Conservation (phyloP, 2,329 filamentous ascomycete genomes). For the Curvularia eragrostidis region DNA sequence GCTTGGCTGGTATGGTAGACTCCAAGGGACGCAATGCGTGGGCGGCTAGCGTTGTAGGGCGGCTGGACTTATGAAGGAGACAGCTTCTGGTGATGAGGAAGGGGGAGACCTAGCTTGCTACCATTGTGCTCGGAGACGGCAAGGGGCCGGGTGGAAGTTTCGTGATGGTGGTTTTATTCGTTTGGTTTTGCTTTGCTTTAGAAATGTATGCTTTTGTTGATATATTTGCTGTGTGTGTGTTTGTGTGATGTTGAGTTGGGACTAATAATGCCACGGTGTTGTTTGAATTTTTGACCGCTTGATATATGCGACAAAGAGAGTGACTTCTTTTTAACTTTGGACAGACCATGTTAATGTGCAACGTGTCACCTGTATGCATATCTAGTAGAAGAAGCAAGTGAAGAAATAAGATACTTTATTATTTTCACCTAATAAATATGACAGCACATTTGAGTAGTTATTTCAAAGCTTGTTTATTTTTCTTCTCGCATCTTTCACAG, state of each 20-base stretch:
- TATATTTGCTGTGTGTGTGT: neutral
- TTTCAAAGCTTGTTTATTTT: too few relatives aligned
- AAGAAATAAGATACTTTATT: too few relatives aligned
- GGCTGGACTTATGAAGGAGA: constrained; percentile 25
- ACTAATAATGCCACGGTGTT: neutral
- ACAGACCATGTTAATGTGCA: too few relatives aligned
- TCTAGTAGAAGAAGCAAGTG: too few relatives aligned
- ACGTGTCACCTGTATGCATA: too few relatives aligned
- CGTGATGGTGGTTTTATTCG: constrained; percentile 18
- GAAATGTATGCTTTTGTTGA: constrained; percentile 17
- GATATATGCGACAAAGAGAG: too few relatives aligned
- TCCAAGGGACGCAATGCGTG: constrained; percentile 26
- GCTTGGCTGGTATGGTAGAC: constrained; percentile 28
- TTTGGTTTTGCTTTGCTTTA: constrained; percentile 25
- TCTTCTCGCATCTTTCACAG: too few relatives aligned
- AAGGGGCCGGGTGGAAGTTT: constrained; percentile 10
- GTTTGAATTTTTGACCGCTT: too few relatives aligned
- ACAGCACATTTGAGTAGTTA: too few relatives aligned
- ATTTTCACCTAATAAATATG: too few relatives aligned
- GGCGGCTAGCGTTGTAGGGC: constrained; percentile 26
- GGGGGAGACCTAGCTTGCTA: constrained; percentile 34
- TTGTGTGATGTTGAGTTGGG: neutral
- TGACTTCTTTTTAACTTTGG: too few relatives aligned
- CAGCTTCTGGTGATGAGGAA: constrained; percentile 40
- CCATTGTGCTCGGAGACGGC: constrained; percentile 30